phyloP scores from a whole-genome alignment of 768 basidiomycete species.

The Lactifluus pinguis region DNA sequence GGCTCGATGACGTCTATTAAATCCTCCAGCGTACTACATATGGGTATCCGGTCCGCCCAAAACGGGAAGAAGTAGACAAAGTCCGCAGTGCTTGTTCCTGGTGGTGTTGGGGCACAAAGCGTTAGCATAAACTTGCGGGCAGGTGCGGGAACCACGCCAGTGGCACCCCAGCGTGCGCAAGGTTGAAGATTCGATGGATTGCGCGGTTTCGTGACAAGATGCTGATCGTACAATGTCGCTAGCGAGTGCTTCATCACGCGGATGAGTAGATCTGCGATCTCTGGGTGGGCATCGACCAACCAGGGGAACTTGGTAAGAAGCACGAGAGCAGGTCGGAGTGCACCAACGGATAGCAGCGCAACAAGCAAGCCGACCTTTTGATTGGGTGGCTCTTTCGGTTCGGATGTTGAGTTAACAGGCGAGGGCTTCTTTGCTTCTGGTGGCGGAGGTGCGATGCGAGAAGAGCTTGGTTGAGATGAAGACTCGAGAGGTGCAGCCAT shows the following conservation, averaged over 20 bases:
- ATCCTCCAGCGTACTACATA: constrained; percentile 57
- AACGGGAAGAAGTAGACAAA: constrained; percentile 89
- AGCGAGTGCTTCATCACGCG: constrained; percentile 66
- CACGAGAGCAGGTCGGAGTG: constrained; percentile 64
- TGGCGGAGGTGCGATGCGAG: constrained; percentile 33
- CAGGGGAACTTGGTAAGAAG: constrained; percentile 80
- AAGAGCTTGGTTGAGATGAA: constrained; percentile 30
- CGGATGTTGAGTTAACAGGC: constrained; percentile 22
- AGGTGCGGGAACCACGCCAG: constrained; percentile 43
- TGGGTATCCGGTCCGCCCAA: constrained; percentile 66
- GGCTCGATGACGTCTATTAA: constrained; percentile 69
- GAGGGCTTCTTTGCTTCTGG: constrained; percentile 29
- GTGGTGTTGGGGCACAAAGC: constrained; percentile 70
- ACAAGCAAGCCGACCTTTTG: constrained; percentile 74
- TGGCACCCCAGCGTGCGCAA: constrained; percentile 52
- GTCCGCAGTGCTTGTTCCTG: constrained; percentile 59
- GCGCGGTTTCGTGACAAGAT: constrained; percentile 46
- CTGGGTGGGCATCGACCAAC: constrained; percentile 71
- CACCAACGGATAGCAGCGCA: constrained; percentile 82
- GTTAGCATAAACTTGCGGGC: constrained; percentile 62
- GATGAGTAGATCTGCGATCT: constrained; percentile 81
- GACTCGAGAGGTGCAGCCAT: constrained; percentile 78
- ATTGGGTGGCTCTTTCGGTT: constrained; percentile 41
- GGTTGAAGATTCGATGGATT: constrained; percentile 55
- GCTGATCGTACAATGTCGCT: constrained; percentile 50